Base-by-base conservation (phyloP, 163 green algal genomes). In the Scenedesmus sp. region DNA sequence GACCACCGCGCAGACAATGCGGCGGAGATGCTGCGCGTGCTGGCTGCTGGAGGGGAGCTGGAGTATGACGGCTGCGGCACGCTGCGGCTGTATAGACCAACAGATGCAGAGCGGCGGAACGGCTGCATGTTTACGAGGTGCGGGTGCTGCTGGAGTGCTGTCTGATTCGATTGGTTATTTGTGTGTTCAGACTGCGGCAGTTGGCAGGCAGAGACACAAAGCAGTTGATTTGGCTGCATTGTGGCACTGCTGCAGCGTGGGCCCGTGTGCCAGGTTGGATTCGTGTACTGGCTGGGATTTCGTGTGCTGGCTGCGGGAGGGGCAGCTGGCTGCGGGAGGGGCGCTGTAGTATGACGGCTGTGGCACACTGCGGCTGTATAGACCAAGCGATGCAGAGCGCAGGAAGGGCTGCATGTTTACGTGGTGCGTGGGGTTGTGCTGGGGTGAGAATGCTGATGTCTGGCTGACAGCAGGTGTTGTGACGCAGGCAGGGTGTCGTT, bases 111-210 rank as follows among this genome's bases (percentile, higher is more conserved):
- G 15, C 74, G 74, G 4, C 46, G 55, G 6, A 87, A 91, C 46
- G 88, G 88, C 15, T 67, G 55, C n/a, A 91, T 87, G 88, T 83
- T 87, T n/a, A 87, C 74, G 60, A 86, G 74, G 74, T 91, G n/a
- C 34, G 34, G 0, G 55, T 3, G 54, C 16, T 13, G 9, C 4
- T 52, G 23, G 9, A 15, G 8, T 12, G 62, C 62, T 79, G 10
- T 20, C 34, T 56, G 5, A 18, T 12, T 13, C 3, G 82, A 34
- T 54, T 20, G 57, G 82, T 20, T 26, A 15, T 87, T 86, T 64
- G 18, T 34, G 23, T 26, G 4, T 13, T 55, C 8, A 8, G 57
- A 26, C 76, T 46, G 34, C 34, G 34, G 34, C 34, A 46, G 34
- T 46, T 46, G 34, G 34, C 34, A 46, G 34, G 34, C 34, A 46